Evolutionary conservation across 1,139 yeast species (phyloP).

Genomic region (Candida neerlandica): DNA sequence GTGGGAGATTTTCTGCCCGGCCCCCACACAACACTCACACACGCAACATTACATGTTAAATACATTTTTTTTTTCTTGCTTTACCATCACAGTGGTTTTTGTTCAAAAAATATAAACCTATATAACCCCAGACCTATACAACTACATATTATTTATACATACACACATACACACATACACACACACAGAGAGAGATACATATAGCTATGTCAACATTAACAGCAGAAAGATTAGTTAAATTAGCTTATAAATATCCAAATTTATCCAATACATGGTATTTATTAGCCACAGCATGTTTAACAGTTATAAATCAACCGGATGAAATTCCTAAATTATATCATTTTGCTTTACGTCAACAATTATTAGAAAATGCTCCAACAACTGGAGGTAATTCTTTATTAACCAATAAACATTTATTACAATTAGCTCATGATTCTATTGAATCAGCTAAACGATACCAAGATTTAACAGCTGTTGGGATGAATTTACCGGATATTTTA

Average conservation of each 20-base stretch:
- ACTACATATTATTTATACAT: neutral
- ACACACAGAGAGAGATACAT: too few relatives aligned
- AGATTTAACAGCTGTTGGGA: constrained; percentile 47
- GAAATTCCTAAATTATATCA: constrained; percentile 78
- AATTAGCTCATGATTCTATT: constrained; percentile 40
- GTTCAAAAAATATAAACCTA: too few relatives aligned
- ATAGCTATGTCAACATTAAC: constrained; percentile 48
- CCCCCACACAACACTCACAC: too few relatives aligned
- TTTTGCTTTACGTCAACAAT: constrained; percentile 63
- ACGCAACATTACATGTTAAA: too few relatives aligned
- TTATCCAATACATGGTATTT: constrained; percentile 63
- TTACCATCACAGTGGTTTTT: too few relatives aligned
- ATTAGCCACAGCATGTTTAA: constrained; percentile 78
- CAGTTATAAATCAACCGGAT: constrained; percentile 79
- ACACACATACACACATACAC: neutral
- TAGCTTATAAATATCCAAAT: constrained; percentile 55
- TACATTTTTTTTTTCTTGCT: too few relatives aligned
- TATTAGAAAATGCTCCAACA: constrained; percentile 29
- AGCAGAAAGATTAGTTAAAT: constrained; percentile 60
- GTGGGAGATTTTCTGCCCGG: too few relatives aligned
- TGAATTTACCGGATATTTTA: constrained; percentile 46
- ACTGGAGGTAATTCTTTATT: constrained; percentile 18
- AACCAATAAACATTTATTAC: constrained; percentile 27
- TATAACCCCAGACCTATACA: neutral
- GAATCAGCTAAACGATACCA: constrained; percentile 40